Base-by-base conservation (phyloP, 1,139 yeast genomes). In the Sugiyamaella xylanicola region DNA sequence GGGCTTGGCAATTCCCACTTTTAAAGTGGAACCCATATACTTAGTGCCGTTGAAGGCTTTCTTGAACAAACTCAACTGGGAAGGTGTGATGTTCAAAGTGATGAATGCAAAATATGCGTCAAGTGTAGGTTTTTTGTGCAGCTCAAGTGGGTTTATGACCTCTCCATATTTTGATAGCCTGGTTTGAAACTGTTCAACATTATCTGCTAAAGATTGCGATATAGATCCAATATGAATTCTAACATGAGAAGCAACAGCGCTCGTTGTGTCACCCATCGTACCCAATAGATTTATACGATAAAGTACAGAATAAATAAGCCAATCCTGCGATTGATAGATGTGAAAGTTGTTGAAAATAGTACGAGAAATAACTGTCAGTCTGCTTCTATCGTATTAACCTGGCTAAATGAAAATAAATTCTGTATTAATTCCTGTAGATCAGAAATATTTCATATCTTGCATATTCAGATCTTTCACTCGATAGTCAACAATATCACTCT, bases 191-290 rank as follows among this genome's bases (percentile, higher is more conserved):
- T 77, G 80, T 0, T 65, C 66, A 0, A 75, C 70, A 29, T 75
- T 74, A 2, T 74, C 74, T 1, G 81, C 79, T 15, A 87, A 74
- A 19, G 74, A 72, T 1, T 77, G 71, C 1, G 93, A 83, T 42
- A 88, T 78, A 56, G 84, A 80, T 13, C 95, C 93, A 13, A 88
- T 81, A 65, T 85, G 87, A n/a, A 87, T 67, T 48, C 92, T 68
- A 63, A 69, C 66, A 2, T 36, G 52, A 20, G 19, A 21, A 32
- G 37, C 15, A 32, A 11, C 37, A 15, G 8, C 15, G 15, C 5
- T 32, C 4, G 15, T n/a, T 32, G 5, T 15, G 37, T 25, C 11
- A 25, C 32, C 5, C 32, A 25, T n/a, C n/a, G n/a, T n/a, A n/a
- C n/a, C n/a, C n/a, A n/a, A n/a, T n/a, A n/a, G n/a, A n/a, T n/a